Evolutionary conservation across 148 eudicot genomes (phyloP).

Genomic region (Nyssa sinensis): DNA sequence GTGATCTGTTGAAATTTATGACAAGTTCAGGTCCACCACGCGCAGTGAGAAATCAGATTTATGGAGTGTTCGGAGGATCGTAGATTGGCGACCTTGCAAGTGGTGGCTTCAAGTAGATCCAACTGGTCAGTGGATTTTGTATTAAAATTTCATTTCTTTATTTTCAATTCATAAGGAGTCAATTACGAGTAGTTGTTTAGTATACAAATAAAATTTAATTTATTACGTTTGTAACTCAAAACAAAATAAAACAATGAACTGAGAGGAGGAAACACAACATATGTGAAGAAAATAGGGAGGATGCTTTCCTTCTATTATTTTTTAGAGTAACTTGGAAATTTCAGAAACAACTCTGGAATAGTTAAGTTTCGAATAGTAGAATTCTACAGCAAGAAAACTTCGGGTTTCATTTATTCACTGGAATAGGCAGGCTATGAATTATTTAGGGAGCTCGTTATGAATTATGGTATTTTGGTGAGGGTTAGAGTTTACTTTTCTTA

Average conservation of each 20-base stretch:
- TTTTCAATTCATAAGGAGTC: not conserved
- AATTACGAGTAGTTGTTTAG: not conserved
- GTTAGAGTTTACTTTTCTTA: no score
- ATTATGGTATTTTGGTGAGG: not conserved
- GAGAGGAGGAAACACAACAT: not conserved
- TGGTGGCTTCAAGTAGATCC: conserved; percentile 74
- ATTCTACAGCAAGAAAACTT: not conserved
- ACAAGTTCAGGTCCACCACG: conserved; percentile 15
- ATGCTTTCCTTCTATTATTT: conserved; percentile 2
- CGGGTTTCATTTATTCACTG: not conserved
- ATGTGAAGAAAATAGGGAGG: not conserved
- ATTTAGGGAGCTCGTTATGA: not conserved
- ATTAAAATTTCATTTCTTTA: not conserved
- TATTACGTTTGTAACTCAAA: not conserved
- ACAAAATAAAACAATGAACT: not conserved
- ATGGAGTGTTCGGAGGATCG: conserved; percentile 66
- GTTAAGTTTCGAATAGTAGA: not conserved
- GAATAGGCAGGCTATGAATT: not conserved
- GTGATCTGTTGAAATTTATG: conserved; percentile 2
- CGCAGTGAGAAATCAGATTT: conserved; percentile 36
- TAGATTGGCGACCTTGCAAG: conserved; percentile 87
- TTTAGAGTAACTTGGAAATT: not conserved
- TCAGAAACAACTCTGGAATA: not conserved
- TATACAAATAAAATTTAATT: not conserved
- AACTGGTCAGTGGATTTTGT: conserved; percentile 42